phyloP scores from a whole-genome alignment of 768 basidiomycete species.

The Boletellus sp. region DNA sequence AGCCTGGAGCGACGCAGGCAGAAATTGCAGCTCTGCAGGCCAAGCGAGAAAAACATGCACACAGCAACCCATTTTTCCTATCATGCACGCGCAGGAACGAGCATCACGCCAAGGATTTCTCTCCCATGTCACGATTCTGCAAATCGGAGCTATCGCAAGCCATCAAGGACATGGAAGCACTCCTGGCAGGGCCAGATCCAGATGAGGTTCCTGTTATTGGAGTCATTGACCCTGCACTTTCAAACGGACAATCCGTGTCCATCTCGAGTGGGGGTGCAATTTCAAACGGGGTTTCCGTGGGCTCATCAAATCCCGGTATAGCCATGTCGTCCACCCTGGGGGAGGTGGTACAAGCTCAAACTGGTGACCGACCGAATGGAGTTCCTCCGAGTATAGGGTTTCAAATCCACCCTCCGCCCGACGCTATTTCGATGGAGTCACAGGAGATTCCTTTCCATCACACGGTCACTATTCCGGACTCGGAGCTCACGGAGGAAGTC shows the following conservation, averaged over 20 bases:
- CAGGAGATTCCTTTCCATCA: conserved; percentile 43
- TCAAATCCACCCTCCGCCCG: conserved; percentile 6
- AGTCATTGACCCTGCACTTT: conserved; percentile 29
- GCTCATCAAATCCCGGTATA: conserved; percentile 2
- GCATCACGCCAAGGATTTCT: conserved; percentile 64
- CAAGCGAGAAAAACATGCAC: conserved; percentile 56
- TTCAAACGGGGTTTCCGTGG: conserved; percentile 13
- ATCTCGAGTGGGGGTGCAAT: background rate
- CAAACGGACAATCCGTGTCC: conserved; percentile 11
- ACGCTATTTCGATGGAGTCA: conserved; percentile 8
- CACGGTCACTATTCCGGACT: conserved; percentile 44
- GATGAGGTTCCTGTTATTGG: conserved; percentile 23
- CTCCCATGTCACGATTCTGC: conserved; percentile 77
- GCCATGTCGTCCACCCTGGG: conserved; percentile 2
- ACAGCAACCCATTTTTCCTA: conserved; percentile 70
- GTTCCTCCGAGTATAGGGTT: background rate
- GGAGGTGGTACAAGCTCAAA: conserved; percentile 6
- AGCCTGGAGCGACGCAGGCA: conserved; percentile 42
- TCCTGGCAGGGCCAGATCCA: conserved; percentile 37
- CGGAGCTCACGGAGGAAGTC: conserved; percentile 50
- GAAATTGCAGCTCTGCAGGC: conserved; percentile 49
- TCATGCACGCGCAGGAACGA: conserved; percentile 69
- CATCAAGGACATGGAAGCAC: conserved; percentile 64
- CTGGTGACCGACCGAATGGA: conserved; percentile 8
- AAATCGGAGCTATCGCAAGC: conserved; percentile 58